Conservation (phyloP, 2,329 filamentous ascomycete genomes). For the Gliomastix tumulicola region DNA sequence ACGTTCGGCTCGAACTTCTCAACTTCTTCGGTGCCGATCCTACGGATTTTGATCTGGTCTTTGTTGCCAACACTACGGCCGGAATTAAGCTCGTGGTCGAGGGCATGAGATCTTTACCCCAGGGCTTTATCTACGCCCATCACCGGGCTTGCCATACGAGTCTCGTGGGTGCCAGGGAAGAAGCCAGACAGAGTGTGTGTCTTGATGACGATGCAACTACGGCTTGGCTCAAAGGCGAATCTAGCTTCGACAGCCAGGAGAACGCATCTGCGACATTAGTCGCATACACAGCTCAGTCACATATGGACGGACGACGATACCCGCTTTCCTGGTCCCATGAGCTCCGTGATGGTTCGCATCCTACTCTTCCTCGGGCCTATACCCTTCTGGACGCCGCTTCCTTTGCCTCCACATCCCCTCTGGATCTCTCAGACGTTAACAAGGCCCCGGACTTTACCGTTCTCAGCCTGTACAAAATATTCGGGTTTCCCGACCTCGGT, state of each 20-base stretch:
- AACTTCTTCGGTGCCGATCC: slow-evolving; percentile 77
- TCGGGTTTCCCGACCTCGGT: slow-evolving; percentile 89
- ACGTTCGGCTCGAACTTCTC: slow-evolving; percentile 64
- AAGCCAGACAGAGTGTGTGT: slow-evolving; percentile 59
- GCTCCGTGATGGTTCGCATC: slow-evolving; percentile 25
- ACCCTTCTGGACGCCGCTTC: slow-evolving; percentile 82
- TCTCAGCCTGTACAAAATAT: slow-evolving; percentile 94
- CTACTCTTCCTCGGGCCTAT: slow-evolving; percentile 33
- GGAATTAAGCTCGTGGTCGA: slow-evolving; percentile 84
- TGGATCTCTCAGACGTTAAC: slow-evolving; percentile 59
- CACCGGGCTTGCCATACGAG: slow-evolving; percentile 84
- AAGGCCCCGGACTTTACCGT: slow-evolving; percentile 76
- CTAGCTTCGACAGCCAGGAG: slow-evolving; percentile 6
- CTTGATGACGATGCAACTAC: slow-evolving; percentile 59
- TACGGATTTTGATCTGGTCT: slow-evolving; percentile 77
- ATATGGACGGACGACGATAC: slow-evolving; percentile 76
- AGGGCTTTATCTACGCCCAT: slow-evolving; percentile 78
- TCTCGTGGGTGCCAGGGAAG: slow-evolving; percentile 71
- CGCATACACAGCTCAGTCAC: slow-evolving; percentile 86
- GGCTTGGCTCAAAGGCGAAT: slow-evolving; percentile 48
- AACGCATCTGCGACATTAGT: slow-evolving; percentile 44
- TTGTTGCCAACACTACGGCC: slow-evolving; percentile 87
- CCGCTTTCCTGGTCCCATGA: slow-evolving; percentile 61
- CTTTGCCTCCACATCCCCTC: slow-evolving; percentile 65
- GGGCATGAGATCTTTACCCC: slow-evolving; percentile 57